Percentiles rank a stretch among this genome's conserved stretches.
phyloP scores from a whole-genome alignment of 257 asterid genomes.

The Solanum dulcamara region DNA sequence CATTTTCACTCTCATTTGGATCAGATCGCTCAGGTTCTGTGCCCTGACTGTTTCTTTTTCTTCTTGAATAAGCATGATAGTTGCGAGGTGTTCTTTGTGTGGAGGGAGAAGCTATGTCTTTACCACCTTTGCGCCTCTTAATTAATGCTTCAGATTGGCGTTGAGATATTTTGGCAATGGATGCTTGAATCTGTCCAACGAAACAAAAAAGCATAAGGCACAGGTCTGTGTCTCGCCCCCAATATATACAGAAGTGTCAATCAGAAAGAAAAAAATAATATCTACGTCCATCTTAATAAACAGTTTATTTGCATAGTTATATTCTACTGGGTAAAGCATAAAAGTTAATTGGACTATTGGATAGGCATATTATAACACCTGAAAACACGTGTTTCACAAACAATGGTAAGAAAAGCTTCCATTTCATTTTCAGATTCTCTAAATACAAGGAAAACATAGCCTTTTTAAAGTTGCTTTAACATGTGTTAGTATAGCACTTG shows the following conservation, averaged over 20 bases:
- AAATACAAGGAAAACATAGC: not conserved
- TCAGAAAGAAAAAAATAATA: not conserved
- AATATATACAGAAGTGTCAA: not conserved
- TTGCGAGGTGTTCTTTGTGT: conserved; percentile 2
- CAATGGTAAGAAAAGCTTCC: not conserved
- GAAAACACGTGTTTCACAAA: not conserved
- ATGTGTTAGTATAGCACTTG: not conserved
- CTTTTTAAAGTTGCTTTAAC: not conserved
- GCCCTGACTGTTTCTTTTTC: conserved; percentile 15
- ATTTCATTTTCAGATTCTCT: not conserved
- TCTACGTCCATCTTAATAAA: not conserved
- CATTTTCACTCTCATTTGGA: conserved; percentile 14
- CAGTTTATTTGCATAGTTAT: not conserved
- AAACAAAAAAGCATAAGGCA: not conserved
- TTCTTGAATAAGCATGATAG: conserved; percentile 12
- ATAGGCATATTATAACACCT: not conserved
- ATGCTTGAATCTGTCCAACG: conserved; percentile 26
- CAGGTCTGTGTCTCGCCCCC: not conserved
- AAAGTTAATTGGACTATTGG: not conserved
- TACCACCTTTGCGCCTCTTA: conserved; percentile 19
- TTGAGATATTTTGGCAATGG: conserved; percentile 23
- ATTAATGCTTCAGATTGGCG: conserved; percentile 30
- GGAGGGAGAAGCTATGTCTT: conserved; percentile 7
- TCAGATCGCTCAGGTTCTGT: conserved; percentile 8
- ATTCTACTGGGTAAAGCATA: not conserved